These are phyloP conservation scores for Suhomyces vadensis DNA, from an alignment of 805 yeast species.

Conservation along the genomic window DNA sequence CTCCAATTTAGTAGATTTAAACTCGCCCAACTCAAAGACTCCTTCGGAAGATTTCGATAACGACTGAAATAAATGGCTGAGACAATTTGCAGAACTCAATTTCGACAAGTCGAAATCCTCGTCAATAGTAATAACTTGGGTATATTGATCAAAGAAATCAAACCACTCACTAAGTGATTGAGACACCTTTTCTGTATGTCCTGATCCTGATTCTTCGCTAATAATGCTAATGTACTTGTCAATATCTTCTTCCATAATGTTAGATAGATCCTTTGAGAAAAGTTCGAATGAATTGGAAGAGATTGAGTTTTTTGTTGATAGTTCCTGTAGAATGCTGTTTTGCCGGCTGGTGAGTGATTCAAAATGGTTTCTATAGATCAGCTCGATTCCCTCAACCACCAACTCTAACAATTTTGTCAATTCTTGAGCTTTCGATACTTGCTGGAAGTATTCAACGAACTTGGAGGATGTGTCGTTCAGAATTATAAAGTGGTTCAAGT, in stretches of 20 bases:
- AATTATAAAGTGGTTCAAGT: slow-evolving; percentile 19
- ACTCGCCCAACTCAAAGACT: slow-evolving; percentile 17
- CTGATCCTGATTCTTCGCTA: slow-evolving; percentile 6
- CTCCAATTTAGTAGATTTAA: slow-evolving; percentile 15
- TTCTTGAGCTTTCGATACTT: slow-evolving; percentile 5
- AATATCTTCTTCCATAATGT: slow-evolving; percentile 29
- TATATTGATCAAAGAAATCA: slow-evolving; percentile 6
- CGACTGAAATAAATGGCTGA: slow-evolving; percentile 6
- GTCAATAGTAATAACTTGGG: slow-evolving; percentile 4
- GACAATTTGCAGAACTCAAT: slow-evolving; percentile 8
- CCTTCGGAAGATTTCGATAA: not conserved
- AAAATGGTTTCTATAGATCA: slow-evolving; percentile 11
- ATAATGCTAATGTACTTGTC: slow-evolving; percentile 25
- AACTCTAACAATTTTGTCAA: slow-evolving; percentile 8
- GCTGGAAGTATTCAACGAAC: slow-evolving; percentile 13
- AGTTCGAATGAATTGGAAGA: slow-evolving; percentile 3
- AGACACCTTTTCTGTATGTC: not conserved
- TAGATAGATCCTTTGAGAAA: slow-evolving; percentile 23
- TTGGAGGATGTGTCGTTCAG: slow-evolving; percentile 17
- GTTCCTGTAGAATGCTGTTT: not conserved
- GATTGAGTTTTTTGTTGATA: not conserved
- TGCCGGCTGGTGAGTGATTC: not conserved
- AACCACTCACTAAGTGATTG: slow-evolving; percentile 10
- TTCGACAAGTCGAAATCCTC: not conserved
- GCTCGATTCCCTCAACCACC: slow-evolving; percentile 7